These are phyloP conservation scores for Angomonas deanei DNA, from an alignment of 208 protist species.

Conservation along the genomic window DNA sequence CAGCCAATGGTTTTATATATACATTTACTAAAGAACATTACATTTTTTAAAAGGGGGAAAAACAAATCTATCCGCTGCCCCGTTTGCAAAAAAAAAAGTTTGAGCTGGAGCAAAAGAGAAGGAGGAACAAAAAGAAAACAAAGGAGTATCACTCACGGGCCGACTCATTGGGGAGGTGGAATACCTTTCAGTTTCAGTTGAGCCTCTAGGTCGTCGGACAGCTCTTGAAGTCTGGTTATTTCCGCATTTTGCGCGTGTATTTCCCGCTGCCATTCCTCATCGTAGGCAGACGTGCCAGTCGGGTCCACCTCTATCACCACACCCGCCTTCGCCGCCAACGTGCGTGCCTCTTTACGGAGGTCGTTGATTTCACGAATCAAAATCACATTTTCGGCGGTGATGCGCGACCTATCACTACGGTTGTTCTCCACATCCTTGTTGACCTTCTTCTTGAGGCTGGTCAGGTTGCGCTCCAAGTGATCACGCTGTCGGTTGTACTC, in stretches of 20 bases:
- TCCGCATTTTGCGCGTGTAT: slow-evolving; percentile 86
- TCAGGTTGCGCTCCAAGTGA: slow-evolving; percentile 93
- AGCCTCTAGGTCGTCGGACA: slow-evolving; percentile 65
- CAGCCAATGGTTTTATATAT: too few relatives aligned
- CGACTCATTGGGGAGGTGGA: slow-evolving; percentile 24
- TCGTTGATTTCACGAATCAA: slow-evolving; percentile 96
- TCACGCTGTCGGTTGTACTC: slow-evolving; percentile 95
- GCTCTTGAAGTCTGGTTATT: slow-evolving; percentile 60
- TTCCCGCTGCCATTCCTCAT: slow-evolving; percentile 71
- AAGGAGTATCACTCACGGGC: neutral
- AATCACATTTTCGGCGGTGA: slow-evolving; percentile 94
- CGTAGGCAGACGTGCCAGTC: slow-evolving; percentile 43
- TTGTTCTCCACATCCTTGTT: slow-evolving; percentile 93
- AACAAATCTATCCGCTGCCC: too few relatives aligned
- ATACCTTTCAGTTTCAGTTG: slow-evolving; percentile 59
- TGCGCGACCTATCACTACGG: slow-evolving; percentile 83
- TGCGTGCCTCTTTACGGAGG: slow-evolving; percentile 92
- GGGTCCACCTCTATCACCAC: slow-evolving; percentile 47
- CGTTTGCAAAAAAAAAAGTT: neutral
- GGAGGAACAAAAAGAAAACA: neutral
- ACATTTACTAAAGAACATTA: too few relatives aligned
- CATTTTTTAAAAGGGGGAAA: too few relatives aligned
- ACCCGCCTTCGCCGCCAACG: slow-evolving; percentile 62
- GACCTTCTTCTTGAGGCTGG: slow-evolving; percentile 90
- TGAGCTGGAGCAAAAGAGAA: slow-evolving; percentile 7